Percentiles rank a stretch among this genome's conserved stretches.
These are phyloP conservation scores for Alternaria novae-zelandiae DNA, from an alignment of 2,329 filamentous ascomycete species.

Conservation along the genomic window DNA sequence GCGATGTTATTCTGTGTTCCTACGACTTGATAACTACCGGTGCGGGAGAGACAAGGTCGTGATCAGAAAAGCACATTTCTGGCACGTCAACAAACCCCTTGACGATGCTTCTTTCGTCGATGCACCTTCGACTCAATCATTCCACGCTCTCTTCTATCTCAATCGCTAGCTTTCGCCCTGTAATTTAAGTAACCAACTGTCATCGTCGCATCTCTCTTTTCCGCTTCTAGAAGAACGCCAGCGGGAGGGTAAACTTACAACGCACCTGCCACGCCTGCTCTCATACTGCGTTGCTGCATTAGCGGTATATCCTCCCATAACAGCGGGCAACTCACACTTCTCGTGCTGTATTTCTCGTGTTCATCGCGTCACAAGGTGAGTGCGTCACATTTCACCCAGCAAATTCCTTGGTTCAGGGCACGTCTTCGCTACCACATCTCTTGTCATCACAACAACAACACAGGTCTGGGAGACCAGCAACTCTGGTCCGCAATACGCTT, in stretches of 20 bases:
- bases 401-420: not conserved
- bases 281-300: not conserved
- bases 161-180: not conserved
- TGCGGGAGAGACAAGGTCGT: constrained; percentile 10
- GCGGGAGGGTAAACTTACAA: not conserved
- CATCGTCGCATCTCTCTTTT: not conserved
- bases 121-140: not conserved
- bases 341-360: not conserved
- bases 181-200: not conserved
- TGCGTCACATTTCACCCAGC: not conserved
- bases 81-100: constrained; percentile 15
- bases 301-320: not conserved
- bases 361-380: not conserved
- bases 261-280: not conserved
- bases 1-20: not conserved
- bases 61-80: constrained; percentile 4
- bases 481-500: not conserved
- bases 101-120: constrained; percentile 3
- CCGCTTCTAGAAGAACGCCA: not conserved
- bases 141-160: not conserved
- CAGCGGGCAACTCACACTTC: not conserved
- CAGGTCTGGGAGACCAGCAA: not conserved
- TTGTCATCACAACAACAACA: not conserved
- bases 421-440: not conserved
- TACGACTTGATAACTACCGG: not conserved